phyloP scores from a whole-genome alignment of 2,329 filamentous ascomycete genomes.

The Ascochyta rabiei region DNA sequence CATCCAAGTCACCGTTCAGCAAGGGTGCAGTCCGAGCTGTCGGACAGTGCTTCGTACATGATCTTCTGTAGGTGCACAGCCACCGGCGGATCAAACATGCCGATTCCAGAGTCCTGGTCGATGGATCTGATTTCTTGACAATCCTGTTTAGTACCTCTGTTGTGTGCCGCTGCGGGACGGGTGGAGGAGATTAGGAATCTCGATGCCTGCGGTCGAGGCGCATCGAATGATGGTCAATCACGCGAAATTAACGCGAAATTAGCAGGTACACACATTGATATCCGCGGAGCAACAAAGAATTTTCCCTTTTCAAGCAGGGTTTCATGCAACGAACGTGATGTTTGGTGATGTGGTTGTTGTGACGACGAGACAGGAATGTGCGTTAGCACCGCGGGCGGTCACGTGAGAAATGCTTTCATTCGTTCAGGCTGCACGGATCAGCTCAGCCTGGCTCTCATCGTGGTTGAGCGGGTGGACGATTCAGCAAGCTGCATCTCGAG shows the following conservation, averaged over 20 bases:
- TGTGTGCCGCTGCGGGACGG: background rate
- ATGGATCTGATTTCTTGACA: background rate
- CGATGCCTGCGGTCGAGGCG: background rate
- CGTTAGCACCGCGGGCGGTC: background rate
- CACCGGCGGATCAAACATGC: background rate
- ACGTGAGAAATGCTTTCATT: background rate
- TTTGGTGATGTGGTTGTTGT: background rate
- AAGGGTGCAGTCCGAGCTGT: background rate
- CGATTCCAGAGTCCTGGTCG: background rate
- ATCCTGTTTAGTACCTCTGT: background rate
- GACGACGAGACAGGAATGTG: constrained; percentile 5
- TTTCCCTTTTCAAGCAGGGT: background rate
- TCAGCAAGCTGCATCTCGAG: background rate
- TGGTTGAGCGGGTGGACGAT: background rate
- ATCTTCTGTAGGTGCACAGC: background rate
- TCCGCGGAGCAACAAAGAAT: background rate
- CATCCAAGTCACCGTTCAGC: background rate
- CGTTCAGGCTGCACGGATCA: background rate
- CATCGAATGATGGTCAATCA: background rate
- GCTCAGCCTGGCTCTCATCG: background rate
- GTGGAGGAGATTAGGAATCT: background rate
- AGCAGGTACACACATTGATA: background rate
- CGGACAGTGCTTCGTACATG: background rate
- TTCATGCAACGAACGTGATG: background rate
- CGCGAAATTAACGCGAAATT: constrained; percentile 4